Base-by-base conservation (phyloP, 345 rosid genomes). In the Draba incana region DNA sequence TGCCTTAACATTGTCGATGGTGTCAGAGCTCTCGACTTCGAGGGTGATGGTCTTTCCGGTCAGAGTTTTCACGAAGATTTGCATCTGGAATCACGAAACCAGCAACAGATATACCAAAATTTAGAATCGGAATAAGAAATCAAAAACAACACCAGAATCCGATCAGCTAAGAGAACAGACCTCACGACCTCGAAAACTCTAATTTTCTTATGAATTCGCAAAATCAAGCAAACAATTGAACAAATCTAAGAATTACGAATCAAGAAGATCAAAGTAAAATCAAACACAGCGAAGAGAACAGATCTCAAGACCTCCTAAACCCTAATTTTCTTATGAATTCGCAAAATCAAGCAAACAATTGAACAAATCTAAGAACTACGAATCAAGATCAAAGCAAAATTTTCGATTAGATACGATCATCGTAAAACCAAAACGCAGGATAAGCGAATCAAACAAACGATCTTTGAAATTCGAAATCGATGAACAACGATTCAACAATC, bases 1-100 rank as follows among this genome's bases (percentile, higher is more conserved):
- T 0, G 37, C 37, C 37, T 33, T 33, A 6, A 33, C 37, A 33
- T 33, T 33, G 8, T 33, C 37, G 37, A 33, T 33, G 8, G 37
- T 33, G 37, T 33, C 37, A 33, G 37, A 33, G 8, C 37, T 33
- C 37, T 33, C 37, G 37, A 33, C 37, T 8, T 33, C 37, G 37
- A 33, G 37, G 6, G 37, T 33, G 6, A 33, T 33, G 37, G 37
- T 33, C 37, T 33, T 33, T 6, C 77, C 77, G 12, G 77, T 72
- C 20, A 74, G 78, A 1, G 78, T 74, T 67, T 74, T 74, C 78
- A 75, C 78, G 55, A 75, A 75, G 3, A 75, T 68, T 46, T 77
- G 80, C 80, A 77, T 77, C 80, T 71, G 54, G 6, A 64, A 62
- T 23, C 10, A 20, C 6, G 2, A 51, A 39, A 12, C 13, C 41